Base-by-base conservation (phyloP, 257 asterid species). In the Ehretia macrophylla region DNA sequence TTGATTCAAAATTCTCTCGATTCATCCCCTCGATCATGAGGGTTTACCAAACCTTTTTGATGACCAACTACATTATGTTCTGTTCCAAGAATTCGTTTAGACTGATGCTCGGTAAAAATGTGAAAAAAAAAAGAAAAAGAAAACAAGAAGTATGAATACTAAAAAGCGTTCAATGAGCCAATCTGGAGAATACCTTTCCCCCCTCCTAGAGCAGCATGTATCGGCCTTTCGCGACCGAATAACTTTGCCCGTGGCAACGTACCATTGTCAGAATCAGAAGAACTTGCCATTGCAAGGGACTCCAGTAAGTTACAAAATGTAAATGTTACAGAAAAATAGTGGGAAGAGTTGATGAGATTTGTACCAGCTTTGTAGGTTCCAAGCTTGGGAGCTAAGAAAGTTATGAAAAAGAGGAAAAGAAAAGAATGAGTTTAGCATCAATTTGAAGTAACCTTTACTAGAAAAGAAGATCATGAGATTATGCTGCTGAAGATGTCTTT, bases 111-210 rank as follows among this genome's bases (percentile, higher is more conserved):
- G n/a, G n/a, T n/a, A n/a, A n/a, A n/a, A n/a, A n/a, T n/a, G n/a
- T n/a, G n/a, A n/a, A n/a, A n/a, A n/a, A n/a, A n/a, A n/a, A n/a
- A n/a, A n/a, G n/a, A n/a, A n/a, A n/a, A n/a, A n/a, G n/a, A n/a
- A n/a, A n/a, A 27, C 35, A 27, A 27, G 35, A 27, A 27, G 6
- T 27, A 3, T 6, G 6, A 27, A 27, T 27, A 27, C 35, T 27
- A 27, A 27, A 27, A 27, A n/a, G n/a, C n/a, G n/a, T n/a, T n/a
- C n/a, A n/a, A n/a, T n/a, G n/a, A n/a, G n/a, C n/a, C n/a, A n/a
- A n/a, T n/a, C n/a, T n/a, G n/a, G n/a, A n/a, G n/a, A n/a, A n/a
- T 75, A 80, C 90, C 83, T 80, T 40, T 77, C 50, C 90, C 85
- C 55, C 80, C 87, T 46, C 90, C 90, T 10, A 80, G 66, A 71